Evolutionary conservation across 148 eudicot genomes (phyloP).

Genomic region (Camellia sinensis): DNA sequence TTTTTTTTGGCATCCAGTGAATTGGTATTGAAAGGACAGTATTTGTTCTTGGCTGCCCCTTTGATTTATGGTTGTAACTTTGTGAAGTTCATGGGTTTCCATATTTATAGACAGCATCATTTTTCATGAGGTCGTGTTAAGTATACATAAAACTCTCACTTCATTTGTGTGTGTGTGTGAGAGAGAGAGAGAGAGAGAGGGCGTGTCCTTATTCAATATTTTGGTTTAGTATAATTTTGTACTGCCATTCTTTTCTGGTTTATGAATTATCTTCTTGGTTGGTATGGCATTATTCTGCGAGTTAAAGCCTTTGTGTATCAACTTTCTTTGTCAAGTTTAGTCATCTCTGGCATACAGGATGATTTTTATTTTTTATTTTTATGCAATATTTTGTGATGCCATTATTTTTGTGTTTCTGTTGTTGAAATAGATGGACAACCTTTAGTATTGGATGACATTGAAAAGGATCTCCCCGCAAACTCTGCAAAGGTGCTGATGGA

Average conservation of each 20-base stretch:
- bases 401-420: background rate
- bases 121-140: background rate
- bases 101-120: background rate
- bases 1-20: no score
- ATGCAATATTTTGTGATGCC: background rate
- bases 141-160: background rate
- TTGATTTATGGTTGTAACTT: no score
- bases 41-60: no score
- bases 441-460: conserved; percentile 56
- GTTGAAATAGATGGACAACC: conserved; percentile 72
- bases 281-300: background rate
- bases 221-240: background rate
- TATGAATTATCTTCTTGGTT: background rate
- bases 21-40: no score
- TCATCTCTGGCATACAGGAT: background rate
- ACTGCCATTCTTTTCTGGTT: background rate
- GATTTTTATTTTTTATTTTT: background rate
- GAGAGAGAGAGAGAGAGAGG: no score
- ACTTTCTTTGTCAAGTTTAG: background rate
- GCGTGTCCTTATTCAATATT: background rate
- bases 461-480: conserved; percentile 51
- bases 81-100: background rate
- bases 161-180: background rate
- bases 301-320: background rate
- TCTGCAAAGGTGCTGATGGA: conserved; percentile 39